Evolutionary conservation across 345 rosid species (phyloP).

Genomic region (Alliaria petiolata): DNA sequence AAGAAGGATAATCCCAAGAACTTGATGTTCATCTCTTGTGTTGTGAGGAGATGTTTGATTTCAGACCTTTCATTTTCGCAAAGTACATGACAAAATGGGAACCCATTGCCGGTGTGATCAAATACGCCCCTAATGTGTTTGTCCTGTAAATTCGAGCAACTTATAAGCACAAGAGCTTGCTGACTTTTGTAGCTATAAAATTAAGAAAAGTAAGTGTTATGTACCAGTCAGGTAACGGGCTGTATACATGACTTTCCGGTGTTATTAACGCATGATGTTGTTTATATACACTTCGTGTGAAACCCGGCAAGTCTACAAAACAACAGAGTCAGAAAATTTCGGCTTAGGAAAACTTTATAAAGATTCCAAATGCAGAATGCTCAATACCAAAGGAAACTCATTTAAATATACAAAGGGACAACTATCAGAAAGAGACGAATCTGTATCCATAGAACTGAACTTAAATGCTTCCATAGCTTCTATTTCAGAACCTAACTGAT

Average conservation of each 20-base stretch:
- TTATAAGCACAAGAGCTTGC: background rate
- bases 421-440: background rate
- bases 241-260: conserved; percentile 90
- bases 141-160: conserved; percentile 47
- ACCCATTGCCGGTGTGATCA: conserved; percentile 86
- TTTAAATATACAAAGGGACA: background rate
- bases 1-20: background rate
- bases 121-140: conserved; percentile 74
- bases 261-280: conserved; percentile 81
- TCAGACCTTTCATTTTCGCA: conserved; percentile 82
- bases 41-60: background rate
- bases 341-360: background rate
- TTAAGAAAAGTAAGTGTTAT: background rate
- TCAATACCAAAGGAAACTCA: background rate
- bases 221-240: conserved; percentile 86
- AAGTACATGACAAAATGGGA: conserved; percentile 92
- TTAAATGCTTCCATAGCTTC: background rate
- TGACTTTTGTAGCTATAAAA: background rate
- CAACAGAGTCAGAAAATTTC: background rate
- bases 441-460: background rate
- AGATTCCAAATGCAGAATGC: background rate
- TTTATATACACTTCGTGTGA: conserved; percentile 79
- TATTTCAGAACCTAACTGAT: background rate
- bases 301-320: conserved; percentile 77
- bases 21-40: background rate